These are phyloP conservation scores for Aphanomyces euteiches DNA, from an alignment of 352 stramenopile genomes.

Conservation along the genomic window DNA sequence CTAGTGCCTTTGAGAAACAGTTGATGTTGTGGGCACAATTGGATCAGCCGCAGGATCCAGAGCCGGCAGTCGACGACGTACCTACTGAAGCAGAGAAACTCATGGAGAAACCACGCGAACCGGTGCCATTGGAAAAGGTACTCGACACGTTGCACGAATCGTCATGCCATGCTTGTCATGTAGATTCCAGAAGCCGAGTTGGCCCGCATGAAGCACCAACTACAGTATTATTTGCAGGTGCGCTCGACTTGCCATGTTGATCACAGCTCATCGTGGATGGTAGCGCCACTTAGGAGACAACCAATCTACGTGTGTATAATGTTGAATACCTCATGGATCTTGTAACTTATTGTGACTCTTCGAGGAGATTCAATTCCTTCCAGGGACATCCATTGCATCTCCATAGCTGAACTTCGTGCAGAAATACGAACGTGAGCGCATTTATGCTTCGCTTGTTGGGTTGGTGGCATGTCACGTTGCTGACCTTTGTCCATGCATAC, in stretches of 20 bases:
- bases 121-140: conserved; percentile 6
- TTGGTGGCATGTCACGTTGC: too few relatives aligned
- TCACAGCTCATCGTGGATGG: neutral
- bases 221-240: conserved; percentile 87
- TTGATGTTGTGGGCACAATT: conserved; percentile 72
- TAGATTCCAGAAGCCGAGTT: conserved; percentile 54
- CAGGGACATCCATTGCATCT: too few relatives aligned
- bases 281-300: conserved; percentile 4
- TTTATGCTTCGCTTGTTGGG: too few relatives aligned
- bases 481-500: too few relatives aligned
- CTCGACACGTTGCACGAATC: conserved; percentile 41
- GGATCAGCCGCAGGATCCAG: conserved; percentile 40
- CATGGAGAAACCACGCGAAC: conserved; percentile 30
- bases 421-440: too few relatives aligned
- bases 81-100: conserved; percentile 45
- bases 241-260: conserved; percentile 5
- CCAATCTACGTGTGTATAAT: neutral
- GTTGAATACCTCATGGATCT: too few relatives aligned
- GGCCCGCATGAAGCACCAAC: conserved; percentile 68
- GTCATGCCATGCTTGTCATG: conserved; percentile 39
- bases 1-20: conserved; percentile 67
- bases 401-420: too few relatives aligned
- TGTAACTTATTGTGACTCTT: too few relatives aligned
- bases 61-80: conserved; percentile 58
- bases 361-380: too few relatives aligned